Conservation (phyloP, 495 filamentous ascomycete species). For the Haplographium delicatum region DNA sequence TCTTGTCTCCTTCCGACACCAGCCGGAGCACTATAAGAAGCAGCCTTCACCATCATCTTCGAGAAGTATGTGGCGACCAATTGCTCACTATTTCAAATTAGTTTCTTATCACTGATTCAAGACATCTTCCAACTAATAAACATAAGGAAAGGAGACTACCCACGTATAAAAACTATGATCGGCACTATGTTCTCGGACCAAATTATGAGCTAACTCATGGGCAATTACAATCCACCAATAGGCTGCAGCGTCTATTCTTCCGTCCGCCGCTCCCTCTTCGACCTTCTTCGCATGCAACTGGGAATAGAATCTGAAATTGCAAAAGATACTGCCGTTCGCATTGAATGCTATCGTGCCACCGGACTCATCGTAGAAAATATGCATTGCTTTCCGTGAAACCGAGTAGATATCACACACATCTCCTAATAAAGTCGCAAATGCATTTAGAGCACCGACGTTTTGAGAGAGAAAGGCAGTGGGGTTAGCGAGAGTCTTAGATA, state of each 20-base stretch:
- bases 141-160: slow-evolving; percentile 25
- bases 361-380: slow-evolving; percentile 80
- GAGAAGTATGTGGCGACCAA: slow-evolving; percentile 20
- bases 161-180: slow-evolving; percentile 84
- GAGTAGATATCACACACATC: slow-evolving; percentile 68
- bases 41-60: slow-evolving; percentile 19
- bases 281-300: slow-evolving; percentile 59
- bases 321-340: slow-evolving; percentile 77
- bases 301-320: slow-evolving; percentile 84
- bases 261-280: slow-evolving; percentile 20
- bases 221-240: slow-evolving; percentile 93
- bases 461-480: slow-evolving; percentile 53
- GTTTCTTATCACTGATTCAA: neutral
- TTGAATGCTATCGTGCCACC: slow-evolving; percentile 93
- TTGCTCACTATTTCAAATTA: slow-evolving; percentile 9
- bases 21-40: neutral
- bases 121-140: neutral
- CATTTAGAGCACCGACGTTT: slow-evolving; percentile 58
- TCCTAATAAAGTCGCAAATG: slow-evolving; percentile 65
- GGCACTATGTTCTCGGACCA: slow-evolving; percentile 72
- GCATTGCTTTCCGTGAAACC: slow-evolving; percentile 54
- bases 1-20: neutral
- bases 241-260: slow-evolving; percentile 58
- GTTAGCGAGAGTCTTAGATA: slow-evolving; percentile 38
- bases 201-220: slow-evolving; percentile 92